Evolutionary conservation across 176 grass and related monocot genomes (phyloP).

Genomic region (Urochloa ruziziensis): DNA sequence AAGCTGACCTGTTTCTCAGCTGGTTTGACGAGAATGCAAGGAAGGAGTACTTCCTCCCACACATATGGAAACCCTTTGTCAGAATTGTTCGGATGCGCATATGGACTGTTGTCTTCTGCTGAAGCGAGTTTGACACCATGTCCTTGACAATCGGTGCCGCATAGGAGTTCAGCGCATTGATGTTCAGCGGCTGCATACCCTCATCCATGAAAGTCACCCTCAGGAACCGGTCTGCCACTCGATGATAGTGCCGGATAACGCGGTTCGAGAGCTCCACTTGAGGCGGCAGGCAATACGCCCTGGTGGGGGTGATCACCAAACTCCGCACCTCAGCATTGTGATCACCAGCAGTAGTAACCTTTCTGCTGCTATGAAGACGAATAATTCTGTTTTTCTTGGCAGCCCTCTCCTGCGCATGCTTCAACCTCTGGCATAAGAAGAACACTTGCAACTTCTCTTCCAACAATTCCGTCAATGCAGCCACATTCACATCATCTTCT

Average conservation of each 20-base stretch:
- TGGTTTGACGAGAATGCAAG: constrained; percentile 89
- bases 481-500: constrained; percentile 38
- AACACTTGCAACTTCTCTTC: constrained; percentile 37
- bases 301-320: constrained; percentile 80
- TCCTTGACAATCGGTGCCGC: constrained; percentile 59
- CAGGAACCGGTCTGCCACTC: constrained; percentile 72
- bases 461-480: constrained; percentile 41
- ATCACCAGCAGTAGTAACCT: background rate
- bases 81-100: constrained; percentile 51
- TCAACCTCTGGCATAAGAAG: constrained; percentile 26
- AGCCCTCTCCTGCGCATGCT: constrained; percentile 15
- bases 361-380: background rate
- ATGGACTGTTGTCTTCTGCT: constrained; percentile 67
- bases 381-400: constrained; percentile 30
- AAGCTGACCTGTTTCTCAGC: constrained; percentile 70
- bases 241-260: constrained; percentile 59
- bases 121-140: constrained; percentile 40
- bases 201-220: constrained; percentile 91
- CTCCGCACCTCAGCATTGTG: constrained; percentile 49
- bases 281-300: constrained; percentile 68
- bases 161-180: constrained; percentile 50
- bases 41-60: constrained; percentile 74
- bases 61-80: constrained; percentile 64
- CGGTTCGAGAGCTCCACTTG: constrained; percentile 75
- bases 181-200: constrained; percentile 67